These are phyloP conservation scores for Melampsora larici-populina DNA, from an alignment of 1,284 basidiomycete genomes.

Conservation along the genomic window DNA sequence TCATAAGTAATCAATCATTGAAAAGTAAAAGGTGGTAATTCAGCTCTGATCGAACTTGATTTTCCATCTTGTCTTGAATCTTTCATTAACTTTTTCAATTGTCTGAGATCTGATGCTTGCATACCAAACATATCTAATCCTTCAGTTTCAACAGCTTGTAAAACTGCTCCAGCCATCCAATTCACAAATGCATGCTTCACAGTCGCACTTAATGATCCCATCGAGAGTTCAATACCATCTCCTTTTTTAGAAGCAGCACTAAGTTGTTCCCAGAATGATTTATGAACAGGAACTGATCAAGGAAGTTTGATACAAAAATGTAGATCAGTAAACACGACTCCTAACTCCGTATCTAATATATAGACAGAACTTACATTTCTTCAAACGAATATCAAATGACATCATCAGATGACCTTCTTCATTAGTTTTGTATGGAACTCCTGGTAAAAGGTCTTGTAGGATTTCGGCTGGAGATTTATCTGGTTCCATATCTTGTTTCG, in stretches of 20 bases:
- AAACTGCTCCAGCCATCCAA: conserved; percentile 17
- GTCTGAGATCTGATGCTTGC: conserved; percentile 21
- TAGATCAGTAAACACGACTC: neutral
- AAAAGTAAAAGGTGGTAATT: neutral
- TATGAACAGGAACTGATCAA: conserved; percentile 36
- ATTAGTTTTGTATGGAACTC: conserved; percentile 45
- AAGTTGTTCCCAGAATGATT: conserved; percentile 41
- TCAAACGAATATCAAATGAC: conserved; percentile 47
- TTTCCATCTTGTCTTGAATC: conserved; percentile 1
- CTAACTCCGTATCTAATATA: neutral
- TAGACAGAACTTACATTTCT: conserved; percentile 26
- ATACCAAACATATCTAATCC: conserved; percentile 12
- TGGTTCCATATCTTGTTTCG: conserved; percentile 48
- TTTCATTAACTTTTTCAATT: conserved; percentile 19
- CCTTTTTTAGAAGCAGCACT: conserved; percentile 30
- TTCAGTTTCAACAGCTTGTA: conserved; percentile 28
- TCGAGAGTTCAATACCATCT: conserved; percentile 6
- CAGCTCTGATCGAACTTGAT: neutral
- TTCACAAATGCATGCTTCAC: conserved; percentile 32
- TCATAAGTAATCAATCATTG: too few relatives aligned
- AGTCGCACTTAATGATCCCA: conserved; percentile 7
- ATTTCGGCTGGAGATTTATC: conserved; percentile 47
- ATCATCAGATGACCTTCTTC: conserved; percentile 48
- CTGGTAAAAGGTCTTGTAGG: conserved; percentile 47
- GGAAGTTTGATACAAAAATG: neutral